Evolutionary conservation across 2,329 filamentous ascomycete species (phyloP), one percentile per base, ranked within the genome.

Genomic region (Kalaharituber pfeilii): DNA sequence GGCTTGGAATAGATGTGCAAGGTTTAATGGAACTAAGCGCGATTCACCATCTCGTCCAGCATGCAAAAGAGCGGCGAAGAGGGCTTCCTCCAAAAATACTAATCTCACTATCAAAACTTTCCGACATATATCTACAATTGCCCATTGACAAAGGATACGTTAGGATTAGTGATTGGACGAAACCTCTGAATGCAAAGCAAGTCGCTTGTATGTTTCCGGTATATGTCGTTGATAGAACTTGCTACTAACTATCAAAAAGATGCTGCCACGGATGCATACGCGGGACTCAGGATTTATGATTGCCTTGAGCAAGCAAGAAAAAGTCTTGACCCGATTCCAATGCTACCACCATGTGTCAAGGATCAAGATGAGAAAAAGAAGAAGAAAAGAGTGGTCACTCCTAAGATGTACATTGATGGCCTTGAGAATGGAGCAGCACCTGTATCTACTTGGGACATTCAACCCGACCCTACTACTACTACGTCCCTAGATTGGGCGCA

Each of bases 1-100:
- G 72, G 58, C 73, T 94, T 2, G 71, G 69, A 0, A 73, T 94
- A 25, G 66, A 82, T 0, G 72, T 80, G 1, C 74, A 72, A 50
- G 84, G 84, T 0, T 70, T 85, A 3, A 77, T 94, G 57, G 88
- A 95, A 68, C 73, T 94, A 6, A 89, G 84, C 65, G 83, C 94
- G 65, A 69, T 94, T 24, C 82, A 88, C 67, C 84, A 79, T 60
- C 70, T 94, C 9, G 76, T 94, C 59, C n/a, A 47, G 22, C 81
- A 79, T 64, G 78, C 76, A 0, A 68, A 70, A 24, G 67, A 67
- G 53, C 69, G 70, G 5, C 69, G 77, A 33, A 73, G 71, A 3
- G 66, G 72, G 2, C 66, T 74, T 15, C 77, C 89, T 64, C 83
- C 85, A 66, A 84, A 79, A 64, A 73, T 66, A 51, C 69, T 79